phyloP scores from a whole-genome alignment of 2,329 filamentous ascomycete genomes.

The Arthrobotrys entomopaga region DNA sequence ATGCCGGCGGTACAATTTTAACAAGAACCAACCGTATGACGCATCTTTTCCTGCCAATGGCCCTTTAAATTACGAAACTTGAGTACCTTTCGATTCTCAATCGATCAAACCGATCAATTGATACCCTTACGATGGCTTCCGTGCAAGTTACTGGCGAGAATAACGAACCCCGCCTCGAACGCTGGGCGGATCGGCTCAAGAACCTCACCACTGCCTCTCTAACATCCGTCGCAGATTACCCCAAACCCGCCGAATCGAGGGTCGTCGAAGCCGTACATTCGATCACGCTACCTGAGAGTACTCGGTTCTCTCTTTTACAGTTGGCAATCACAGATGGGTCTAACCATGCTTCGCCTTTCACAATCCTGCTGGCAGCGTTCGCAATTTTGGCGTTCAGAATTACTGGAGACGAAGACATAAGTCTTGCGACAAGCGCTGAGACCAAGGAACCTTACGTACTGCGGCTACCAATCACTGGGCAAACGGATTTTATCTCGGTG shows the following conservation, averaged over 20 bases:
- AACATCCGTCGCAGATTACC: conserved; percentile 58
- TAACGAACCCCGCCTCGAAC: conserved; percentile 57
- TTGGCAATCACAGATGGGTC: conserved; percentile 60
- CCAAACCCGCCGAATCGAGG: conserved; percentile 57
- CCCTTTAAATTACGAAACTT: conserved; percentile 3
- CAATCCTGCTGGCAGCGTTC: conserved; percentile 64
- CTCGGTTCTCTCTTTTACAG: conserved; percentile 62
- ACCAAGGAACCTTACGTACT: conserved; percentile 65
- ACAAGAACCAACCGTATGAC: conserved; percentile 26
- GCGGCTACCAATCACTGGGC: conserved; percentile 62
- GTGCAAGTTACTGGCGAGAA: conserved; percentile 37
- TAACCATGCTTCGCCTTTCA: conserved; percentile 61
- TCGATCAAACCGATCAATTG: conserved; percentile 15
- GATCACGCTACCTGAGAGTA: conserved; percentile 61
- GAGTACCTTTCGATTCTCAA: neutral
- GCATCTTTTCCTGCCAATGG: conserved; percentile 10
- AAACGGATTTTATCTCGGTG: conserved; percentile 63
- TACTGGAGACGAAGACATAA: conserved; percentile 66
- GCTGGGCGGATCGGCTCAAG: conserved; percentile 58
- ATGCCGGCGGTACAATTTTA: conserved; percentile 55
- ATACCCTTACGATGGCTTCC: conserved; percentile 14
- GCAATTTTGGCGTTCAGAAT: conserved; percentile 64
- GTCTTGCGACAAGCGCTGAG: conserved; percentile 64
- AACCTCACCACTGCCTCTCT: conserved; percentile 58
- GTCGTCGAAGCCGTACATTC: conserved; percentile 59